Evolutionary conservation across 768 basidiomycete genomes (phyloP).

Genomic region (Suillus weaverae): DNA sequence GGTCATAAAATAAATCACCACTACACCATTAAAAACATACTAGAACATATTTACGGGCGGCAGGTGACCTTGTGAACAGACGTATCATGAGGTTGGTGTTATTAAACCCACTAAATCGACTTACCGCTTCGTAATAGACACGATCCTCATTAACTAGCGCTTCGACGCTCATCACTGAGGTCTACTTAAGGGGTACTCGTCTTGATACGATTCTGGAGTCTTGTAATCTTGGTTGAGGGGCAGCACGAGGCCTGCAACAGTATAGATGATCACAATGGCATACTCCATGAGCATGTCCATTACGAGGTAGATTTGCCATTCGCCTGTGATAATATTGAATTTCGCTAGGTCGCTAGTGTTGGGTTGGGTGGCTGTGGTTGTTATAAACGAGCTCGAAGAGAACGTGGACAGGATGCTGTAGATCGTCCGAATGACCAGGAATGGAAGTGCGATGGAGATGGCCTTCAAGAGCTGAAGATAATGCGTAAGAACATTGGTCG

Average conservation of each 20-base stretch:
- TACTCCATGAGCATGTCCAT: conserved; percentile 60
- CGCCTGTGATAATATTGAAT: conserved; percentile 53
- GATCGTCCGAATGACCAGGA: conserved; percentile 45
- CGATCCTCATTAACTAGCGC: not conserved
- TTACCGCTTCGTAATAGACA: not conserved
- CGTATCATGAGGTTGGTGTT: not conserved
- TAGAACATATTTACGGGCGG: not conserved
- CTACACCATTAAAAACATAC: not conserved
- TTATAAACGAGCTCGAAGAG: conserved; percentile 43
- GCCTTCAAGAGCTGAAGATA: conserved; percentile 53
- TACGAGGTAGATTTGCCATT: conserved; percentile 53
- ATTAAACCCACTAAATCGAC: not conserved
- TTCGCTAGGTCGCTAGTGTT: conserved; percentile 38
- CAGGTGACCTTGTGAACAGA: not conserved
- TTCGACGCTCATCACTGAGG: not conserved
- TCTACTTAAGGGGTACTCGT: conserved; percentile 34
- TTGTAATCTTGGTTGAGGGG: conserved; percentile 22
- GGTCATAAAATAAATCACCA: not conserved
- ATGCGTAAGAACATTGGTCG: conserved; percentile 12
- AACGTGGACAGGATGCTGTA: conserved; percentile 56
- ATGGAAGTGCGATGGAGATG: conserved; percentile 54
- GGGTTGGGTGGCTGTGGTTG: conserved; percentile 22
- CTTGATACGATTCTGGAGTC: conserved; percentile 12
- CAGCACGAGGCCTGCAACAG: conserved; percentile 20
- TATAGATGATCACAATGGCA: conserved; percentile 43